phyloP scores from a whole-genome alignment of 345 rosid species.

The Moricandia moricandioides region DNA sequence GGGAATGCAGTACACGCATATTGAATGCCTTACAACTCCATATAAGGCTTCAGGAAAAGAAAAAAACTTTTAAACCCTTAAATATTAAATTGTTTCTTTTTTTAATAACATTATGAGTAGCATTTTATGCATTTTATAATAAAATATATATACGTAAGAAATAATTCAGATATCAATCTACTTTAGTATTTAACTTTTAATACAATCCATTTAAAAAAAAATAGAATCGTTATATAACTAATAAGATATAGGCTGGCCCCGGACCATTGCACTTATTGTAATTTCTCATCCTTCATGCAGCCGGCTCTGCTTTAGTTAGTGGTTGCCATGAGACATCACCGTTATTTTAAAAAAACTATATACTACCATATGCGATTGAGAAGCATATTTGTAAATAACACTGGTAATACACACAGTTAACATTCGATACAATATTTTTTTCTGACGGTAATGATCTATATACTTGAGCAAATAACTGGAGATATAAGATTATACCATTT shows the following conservation, averaged over 20 bases:
- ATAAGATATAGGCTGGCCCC: background rate
- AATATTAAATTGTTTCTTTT: background rate
- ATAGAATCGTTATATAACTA: background rate
- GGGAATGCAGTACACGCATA: constrained; percentile 2
- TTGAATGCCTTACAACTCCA: background rate
- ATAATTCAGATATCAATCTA: background rate
- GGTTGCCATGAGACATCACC: background rate
- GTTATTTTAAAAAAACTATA: background rate
- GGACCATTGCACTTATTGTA: background rate
- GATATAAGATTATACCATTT: background rate
- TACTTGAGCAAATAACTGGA: background rate
- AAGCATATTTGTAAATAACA: background rate
- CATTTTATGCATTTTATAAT: background rate
- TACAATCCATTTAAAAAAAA: background rate
- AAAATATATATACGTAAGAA: background rate
- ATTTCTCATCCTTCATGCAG: background rate
- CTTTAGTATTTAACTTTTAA: background rate
- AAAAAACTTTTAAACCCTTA: background rate
- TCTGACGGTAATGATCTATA: background rate
- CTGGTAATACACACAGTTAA: background rate
- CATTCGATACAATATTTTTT: background rate
- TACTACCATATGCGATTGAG: background rate
- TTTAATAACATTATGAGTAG: background rate
- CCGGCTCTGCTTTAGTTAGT: background rate
- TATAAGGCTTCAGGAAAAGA: background rate